Evolutionary conservation across 768 basidiomycete species (phyloP).

Genomic region (Lepiota venenata): DNA sequence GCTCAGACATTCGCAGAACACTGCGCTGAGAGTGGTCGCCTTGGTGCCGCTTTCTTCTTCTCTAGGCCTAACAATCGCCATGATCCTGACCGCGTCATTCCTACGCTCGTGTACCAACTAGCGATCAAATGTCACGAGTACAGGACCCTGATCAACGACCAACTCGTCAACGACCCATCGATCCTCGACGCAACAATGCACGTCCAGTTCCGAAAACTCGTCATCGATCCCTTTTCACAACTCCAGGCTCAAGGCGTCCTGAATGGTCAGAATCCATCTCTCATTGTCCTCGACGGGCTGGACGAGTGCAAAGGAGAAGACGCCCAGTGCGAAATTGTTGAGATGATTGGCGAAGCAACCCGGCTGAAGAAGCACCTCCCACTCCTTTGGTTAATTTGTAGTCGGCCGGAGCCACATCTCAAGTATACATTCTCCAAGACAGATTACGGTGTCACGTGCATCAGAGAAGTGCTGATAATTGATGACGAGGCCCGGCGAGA

Average conservation of each 20-base stretch:
- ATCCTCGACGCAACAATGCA: conserved; percentile 2
- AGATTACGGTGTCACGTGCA: background rate
- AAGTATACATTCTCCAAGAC: background rate
- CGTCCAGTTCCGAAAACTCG: conserved; percentile 3
- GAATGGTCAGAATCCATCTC: background rate
- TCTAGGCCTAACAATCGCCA: background rate
- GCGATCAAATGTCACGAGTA: background rate
- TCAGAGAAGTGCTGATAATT: background rate
- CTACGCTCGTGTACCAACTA: conserved; percentile 1
- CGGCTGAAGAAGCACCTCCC: background rate
- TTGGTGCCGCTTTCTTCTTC: conserved; percentile 9
- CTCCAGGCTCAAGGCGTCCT: background rate
- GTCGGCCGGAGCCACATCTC: background rate
- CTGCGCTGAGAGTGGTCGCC: background rate
- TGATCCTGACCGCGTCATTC: background rate
- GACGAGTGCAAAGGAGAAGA: conserved; percentile 1
- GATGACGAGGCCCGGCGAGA: background rate
- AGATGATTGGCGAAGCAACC: background rate
- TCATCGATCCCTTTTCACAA: background rate
- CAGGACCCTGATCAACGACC: background rate
- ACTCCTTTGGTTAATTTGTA: background rate
- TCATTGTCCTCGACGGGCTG: background rate
- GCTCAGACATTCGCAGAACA: conserved; percentile 2
- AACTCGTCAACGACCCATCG: background rate
- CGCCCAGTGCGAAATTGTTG: background rate